phyloP scores from a whole-genome alignment of 805 yeast genomes.

The Sugiyamaella marilandica region DNA sequence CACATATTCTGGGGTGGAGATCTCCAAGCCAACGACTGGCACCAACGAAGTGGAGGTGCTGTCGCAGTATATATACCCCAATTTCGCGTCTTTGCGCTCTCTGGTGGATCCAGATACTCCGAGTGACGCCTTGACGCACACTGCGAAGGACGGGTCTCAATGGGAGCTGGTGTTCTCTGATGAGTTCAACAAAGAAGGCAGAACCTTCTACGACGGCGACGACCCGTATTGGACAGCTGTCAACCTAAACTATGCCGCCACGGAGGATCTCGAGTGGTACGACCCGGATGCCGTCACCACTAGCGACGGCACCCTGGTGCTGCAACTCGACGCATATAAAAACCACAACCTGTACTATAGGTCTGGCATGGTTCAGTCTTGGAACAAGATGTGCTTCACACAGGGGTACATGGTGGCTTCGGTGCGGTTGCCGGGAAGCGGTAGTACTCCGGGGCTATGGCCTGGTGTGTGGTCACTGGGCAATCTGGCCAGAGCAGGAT shows the following conservation, averaged over 20 bases:
- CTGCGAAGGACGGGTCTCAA: conserved; percentile 52
- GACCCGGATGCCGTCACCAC: conserved; percentile 87
- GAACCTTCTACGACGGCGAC: conserved; percentile 86
- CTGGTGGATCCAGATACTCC: conserved; percentile 76
- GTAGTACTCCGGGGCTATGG: conserved; percentile 81
- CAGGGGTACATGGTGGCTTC: conserved; percentile 77
- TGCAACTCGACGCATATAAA: conserved; percentile 75
- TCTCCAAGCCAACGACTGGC: conserved; percentile 4
- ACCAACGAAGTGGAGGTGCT: conserved; percentile 36
- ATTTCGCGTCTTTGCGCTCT: conserved; percentile 52
- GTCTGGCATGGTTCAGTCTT: conserved; percentile 86
- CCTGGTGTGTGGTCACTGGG: conserved; percentile 97
- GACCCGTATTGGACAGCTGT: conserved; percentile 90
- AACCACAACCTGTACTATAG: conserved; percentile 78
- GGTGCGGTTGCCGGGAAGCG: conserved; percentile 74
- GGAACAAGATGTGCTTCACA: conserved; percentile 89
- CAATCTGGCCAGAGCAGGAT: conserved; percentile 89
- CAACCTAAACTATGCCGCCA: conserved; percentile 79
- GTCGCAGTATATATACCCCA: conserved; percentile 54
- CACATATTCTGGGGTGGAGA: conserved; percentile 69
- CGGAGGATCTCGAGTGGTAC: conserved; percentile 91
- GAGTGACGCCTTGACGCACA: conserved; percentile 42
- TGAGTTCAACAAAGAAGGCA: conserved; percentile 84
- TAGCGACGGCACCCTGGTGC: conserved; percentile 58
- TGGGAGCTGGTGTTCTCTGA: conserved; percentile 86